Conservation (phyloP, 2,329 filamentous ascomycete species). For the Colletotrichum musicola region DNA sequence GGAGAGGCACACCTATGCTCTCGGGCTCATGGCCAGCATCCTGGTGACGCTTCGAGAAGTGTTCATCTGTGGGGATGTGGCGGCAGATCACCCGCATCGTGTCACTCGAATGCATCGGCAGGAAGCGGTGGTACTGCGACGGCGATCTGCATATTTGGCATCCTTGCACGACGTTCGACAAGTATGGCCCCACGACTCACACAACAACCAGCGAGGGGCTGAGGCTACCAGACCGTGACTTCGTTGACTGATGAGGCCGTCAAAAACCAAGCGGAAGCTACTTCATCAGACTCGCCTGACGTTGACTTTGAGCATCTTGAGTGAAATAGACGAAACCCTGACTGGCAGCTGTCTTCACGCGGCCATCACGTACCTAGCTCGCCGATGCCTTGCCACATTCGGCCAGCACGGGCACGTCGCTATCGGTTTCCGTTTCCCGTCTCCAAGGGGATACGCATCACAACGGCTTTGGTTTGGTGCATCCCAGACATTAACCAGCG, state of each 20-base stretch:
- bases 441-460: background rate
- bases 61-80: constrained; percentile 19
- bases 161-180: background rate
- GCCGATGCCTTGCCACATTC: background rate
- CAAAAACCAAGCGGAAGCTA: background rate
- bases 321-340: background rate
- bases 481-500: background rate
- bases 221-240: background rate
- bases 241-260: background rate
- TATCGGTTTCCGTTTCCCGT: background rate
- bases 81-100: constrained; percentile 1
- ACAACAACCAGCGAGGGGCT: background rate
- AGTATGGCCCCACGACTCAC: background rate
- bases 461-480: constrained; percentile 3
- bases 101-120: background rate
- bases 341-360: constrained; percentile 18
- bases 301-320: constrained; percentile 5
- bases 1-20: background rate
- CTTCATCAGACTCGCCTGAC: constrained; percentile 3
- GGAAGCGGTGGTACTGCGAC: background rate
- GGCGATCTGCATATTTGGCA: background rate
- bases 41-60: constrained; percentile 15
- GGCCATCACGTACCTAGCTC: background rate
- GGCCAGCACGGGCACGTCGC: background rate
- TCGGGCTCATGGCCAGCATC: background rate